These are phyloP conservation scores for Podila verticillata DNA, from an alignment of 192 early-diverging fungal genomes.

Conservation along the genomic window DNA sequence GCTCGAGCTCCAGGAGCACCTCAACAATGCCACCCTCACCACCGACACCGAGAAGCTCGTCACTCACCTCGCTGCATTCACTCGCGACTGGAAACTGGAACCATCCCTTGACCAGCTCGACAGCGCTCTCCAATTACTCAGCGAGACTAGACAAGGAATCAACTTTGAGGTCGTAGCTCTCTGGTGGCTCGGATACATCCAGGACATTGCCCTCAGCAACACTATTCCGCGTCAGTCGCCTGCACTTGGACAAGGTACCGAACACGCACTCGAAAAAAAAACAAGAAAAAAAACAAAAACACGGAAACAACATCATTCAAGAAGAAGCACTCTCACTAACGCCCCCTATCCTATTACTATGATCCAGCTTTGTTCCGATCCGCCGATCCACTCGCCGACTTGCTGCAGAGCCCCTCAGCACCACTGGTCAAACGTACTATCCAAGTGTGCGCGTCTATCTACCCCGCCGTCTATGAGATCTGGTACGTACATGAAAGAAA, in stretches of 20 bases:
- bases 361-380: constrained; percentile 20
- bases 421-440: constrained; percentile 20
- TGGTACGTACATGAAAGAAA: constrained; percentile 6
- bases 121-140: constrained; percentile 16
- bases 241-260: constrained; percentile 23
- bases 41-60: constrained; percentile 9
- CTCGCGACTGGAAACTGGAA: constrained; percentile 44
- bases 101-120: constrained; percentile 39
- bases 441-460: constrained; percentile 39
- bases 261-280: too few species aligned
- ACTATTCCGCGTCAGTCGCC: constrained; percentile 18
- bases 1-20: constrained; percentile 33
- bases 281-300: too few species aligned
- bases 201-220: constrained; percentile 11
- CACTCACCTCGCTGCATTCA: constrained; percentile 30
- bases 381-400: constrained; percentile 15
- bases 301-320: too few species aligned
- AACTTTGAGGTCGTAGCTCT: constrained; percentile 13
- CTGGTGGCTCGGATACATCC: constrained; percentile 39
- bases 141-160: constrained; percentile 2
- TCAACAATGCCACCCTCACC: constrained; percentile 27
- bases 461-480: constrained; percentile 30
- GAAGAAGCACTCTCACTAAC: too few species aligned
- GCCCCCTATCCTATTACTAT: neutral
- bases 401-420: constrained; percentile 10